Conservation (phyloP, 2,329 filamentous ascomycete species). For the Sporothrix variecibatus region DNA sequence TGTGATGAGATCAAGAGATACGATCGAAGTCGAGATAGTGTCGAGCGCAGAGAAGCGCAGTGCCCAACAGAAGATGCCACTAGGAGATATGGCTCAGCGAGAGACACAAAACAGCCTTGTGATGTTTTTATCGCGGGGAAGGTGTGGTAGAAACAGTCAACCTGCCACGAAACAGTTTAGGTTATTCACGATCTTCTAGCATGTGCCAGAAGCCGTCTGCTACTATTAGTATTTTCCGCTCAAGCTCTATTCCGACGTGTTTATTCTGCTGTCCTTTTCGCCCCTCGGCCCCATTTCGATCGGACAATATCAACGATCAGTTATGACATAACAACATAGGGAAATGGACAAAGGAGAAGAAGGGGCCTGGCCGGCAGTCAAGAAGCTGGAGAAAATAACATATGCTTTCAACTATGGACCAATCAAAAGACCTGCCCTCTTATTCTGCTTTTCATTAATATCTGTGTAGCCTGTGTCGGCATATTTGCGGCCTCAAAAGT, state of each 20-base stretch:
- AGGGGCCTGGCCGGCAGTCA: slow-evolving; percentile 1
- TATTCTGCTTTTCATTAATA: neutral
- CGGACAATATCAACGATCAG: neutral
- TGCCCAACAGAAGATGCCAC: neutral
- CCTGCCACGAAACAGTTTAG: neutral
- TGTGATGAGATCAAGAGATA: no score
- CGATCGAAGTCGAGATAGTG: neutral
- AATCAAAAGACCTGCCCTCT: neutral
- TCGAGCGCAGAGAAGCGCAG: no score
- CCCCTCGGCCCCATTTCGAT: neutral
- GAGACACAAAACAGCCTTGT: neutral
- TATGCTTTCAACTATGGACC: neutral
- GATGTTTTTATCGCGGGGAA: neutral
- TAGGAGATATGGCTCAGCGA: neutral
- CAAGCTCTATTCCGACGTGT: neutral
- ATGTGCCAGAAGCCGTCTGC: neutral
- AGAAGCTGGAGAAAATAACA: neutral
- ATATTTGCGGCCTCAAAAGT: neutral
- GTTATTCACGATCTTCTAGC: neutral
- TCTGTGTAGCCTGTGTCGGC: neutral
- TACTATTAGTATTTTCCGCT: neutral
- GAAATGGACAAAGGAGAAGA: neutral
- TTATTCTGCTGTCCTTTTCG: slow-evolving; percentile 15
- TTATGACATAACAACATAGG: neutral
- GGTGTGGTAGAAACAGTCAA: neutral